These are phyloP conservation scores for Gorgonomyces haynaldii DNA, from an alignment of 192 early-diverging fungal species.

Conservation along the genomic window DNA sequence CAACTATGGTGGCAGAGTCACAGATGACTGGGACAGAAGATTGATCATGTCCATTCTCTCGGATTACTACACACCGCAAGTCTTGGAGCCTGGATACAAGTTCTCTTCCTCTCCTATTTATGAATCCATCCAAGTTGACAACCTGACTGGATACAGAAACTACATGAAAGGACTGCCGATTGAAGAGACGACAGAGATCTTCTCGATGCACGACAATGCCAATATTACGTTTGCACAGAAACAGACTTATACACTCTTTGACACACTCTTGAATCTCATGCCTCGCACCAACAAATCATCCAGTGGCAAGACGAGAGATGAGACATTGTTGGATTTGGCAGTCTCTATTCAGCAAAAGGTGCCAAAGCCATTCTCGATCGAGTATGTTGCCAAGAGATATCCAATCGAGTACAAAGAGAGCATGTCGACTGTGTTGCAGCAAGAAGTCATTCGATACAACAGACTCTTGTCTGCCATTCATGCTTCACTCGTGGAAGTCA, in stretches of 20 bases:
- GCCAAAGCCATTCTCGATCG: slow-evolving; percentile 39
- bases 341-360: slow-evolving; percentile 30
- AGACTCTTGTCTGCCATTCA: slow-evolving; percentile 36
- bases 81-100: slow-evolving; percentile 37
- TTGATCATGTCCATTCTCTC: slow-evolving; percentile 46
- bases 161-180: slow-evolving; percentile 43
- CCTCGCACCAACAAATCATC: slow-evolving; percentile 28
- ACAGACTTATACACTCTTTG: slow-evolving; percentile 43
- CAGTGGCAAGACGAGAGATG: slow-evolving; percentile 38
- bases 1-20: slow-evolving; percentile 51
- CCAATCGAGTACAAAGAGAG: slow-evolving; percentile 49
- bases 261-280: slow-evolving; percentile 40
- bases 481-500: slow-evolving; percentile 34
- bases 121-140: slow-evolving; percentile 31
- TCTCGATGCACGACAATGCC: slow-evolving; percentile 51
- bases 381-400: slow-evolving; percentile 33
- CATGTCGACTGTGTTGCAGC: slow-evolving; percentile 45
- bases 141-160: slow-evolving; percentile 28
- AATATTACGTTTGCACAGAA: slow-evolving; percentile 55
- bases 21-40: slow-evolving; percentile 47
- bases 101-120: slow-evolving; percentile 35
- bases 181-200: slow-evolving; percentile 47
- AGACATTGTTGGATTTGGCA: slow-evolving; percentile 34
- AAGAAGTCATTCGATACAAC: slow-evolving; percentile 54
- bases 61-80: slow-evolving; percentile 40